Percentiles rank a stretch among this genome's conserved stretches.
Evolutionary conservation across 306 rosid genomes (phyloP).

Genomic region (Prunus dulcis): DNA sequence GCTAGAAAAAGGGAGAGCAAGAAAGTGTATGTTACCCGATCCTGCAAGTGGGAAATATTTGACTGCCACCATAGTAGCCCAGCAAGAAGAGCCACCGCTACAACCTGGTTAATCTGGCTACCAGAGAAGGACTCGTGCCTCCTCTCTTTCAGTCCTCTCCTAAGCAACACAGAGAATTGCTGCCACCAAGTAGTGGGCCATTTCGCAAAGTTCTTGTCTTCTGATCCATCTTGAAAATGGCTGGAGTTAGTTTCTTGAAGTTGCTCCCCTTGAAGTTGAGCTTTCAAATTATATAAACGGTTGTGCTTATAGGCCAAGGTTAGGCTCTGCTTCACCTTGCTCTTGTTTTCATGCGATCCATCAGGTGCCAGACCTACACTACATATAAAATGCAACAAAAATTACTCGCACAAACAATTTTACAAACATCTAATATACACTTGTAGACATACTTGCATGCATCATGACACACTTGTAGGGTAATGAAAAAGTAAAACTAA

Average conservation of each 20-base stretch:
- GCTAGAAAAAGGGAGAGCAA: too few species aligned
- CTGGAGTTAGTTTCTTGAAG: neutral
- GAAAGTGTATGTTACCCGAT: conserved; percentile 40
- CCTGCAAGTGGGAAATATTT: conserved; percentile 45
- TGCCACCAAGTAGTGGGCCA: conserved; percentile 73
- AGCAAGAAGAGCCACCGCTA: conserved; percentile 42
- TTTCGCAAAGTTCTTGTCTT: conserved; percentile 25
- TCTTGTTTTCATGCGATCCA: conserved; percentile 32
- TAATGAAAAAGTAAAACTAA: too few species aligned
- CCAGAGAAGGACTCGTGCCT: conserved; percentile 50
- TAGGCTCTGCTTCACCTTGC: conserved; percentile 34
- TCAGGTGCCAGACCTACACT: conserved; percentile 42
- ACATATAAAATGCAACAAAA: too few species aligned
- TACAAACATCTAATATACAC: too few species aligned
- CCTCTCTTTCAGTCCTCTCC: conserved; percentile 70
- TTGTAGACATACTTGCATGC: too few species aligned
- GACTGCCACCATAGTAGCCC: conserved; percentile 76
- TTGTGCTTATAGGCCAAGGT: conserved; percentile 29
- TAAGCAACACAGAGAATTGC: conserved; percentile 53
- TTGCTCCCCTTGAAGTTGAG: conserved; percentile 13
- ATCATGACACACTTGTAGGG: too few species aligned
- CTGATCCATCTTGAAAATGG: conserved; percentile 14
- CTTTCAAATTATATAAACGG: conserved; percentile 26
- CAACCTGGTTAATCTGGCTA: conserved; percentile 43
- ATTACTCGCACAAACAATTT: too few species aligned